phyloP scores from a whole-genome alignment of 768 basidiomycete genomes.

The Lentinula sp. region DNA sequence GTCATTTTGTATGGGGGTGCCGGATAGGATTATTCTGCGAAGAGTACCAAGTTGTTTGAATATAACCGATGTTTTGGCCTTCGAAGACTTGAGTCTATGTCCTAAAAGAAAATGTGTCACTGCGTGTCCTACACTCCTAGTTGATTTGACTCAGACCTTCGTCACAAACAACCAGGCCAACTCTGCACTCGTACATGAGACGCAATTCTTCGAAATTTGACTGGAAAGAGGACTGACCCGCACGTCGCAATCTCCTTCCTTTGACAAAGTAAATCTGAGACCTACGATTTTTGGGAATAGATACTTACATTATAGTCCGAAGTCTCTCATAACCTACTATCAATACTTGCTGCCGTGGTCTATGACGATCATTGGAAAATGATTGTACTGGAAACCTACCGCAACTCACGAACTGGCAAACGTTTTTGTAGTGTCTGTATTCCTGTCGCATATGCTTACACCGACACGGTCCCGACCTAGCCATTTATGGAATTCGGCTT shows the following conservation, averaged over 20 bases:
- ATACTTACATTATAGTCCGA: constrained; percentile 68
- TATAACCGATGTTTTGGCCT: constrained; percentile 84
- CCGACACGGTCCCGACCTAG: constrained; percentile 47
- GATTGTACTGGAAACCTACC: neutral
- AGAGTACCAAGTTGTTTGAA: constrained; percentile 73
- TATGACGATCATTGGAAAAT: constrained; percentile 24
- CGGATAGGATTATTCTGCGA: constrained; percentile 84
- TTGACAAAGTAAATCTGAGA: neutral
- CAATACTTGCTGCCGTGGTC: constrained; percentile 76
- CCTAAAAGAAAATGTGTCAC: constrained; percentile 35
- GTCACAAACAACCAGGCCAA: constrained; percentile 92
- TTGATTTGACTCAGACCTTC: constrained; percentile 52
- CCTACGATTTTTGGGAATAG: neutral
- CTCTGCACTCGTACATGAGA: constrained; percentile 34
- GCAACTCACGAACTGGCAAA: neutral
- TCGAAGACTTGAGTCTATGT: constrained; percentile 88
- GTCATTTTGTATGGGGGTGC: constrained; percentile 97
- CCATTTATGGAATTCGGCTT: constrained; percentile 94
- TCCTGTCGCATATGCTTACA: constrained; percentile 39
- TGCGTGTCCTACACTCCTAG: neutral
- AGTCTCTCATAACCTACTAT: constrained; percentile 95
- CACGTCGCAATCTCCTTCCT: constrained; percentile 57
- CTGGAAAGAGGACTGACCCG: constrained; percentile 37
- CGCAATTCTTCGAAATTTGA: neutral
- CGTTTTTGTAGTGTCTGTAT: constrained; percentile 19